Conservation (phyloP, 2,329 filamentous ascomycete genomes). For the Venturia carpophila region DNA sequence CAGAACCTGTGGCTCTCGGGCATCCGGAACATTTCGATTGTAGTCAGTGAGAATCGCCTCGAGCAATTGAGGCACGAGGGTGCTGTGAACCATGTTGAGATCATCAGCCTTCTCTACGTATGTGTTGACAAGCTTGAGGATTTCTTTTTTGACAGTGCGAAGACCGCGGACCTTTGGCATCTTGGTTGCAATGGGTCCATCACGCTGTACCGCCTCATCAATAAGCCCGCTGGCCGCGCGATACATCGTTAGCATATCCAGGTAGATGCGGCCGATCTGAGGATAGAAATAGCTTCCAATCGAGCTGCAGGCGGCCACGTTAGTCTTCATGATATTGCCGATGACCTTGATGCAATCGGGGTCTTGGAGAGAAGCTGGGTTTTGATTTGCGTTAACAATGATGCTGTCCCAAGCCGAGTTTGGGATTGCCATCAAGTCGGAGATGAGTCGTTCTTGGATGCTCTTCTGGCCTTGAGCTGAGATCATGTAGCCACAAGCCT, state of each 20-base stretch:
- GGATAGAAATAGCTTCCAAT: constrained; percentile 97
- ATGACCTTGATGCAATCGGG: constrained; percentile 96
- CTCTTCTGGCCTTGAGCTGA: constrained; percentile 93
- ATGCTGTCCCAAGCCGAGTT: constrained; percentile 70
- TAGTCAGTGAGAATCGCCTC: constrained; percentile 94
- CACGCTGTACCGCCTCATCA: constrained; percentile 78
- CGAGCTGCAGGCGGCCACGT: constrained; percentile 95
- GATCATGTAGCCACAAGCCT: constrained; percentile 99
- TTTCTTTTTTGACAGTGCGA: constrained; percentile 98
- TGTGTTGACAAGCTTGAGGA: constrained; percentile 93
- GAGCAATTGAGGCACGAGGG: constrained; percentile 90
- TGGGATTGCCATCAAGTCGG: constrained; percentile 86
- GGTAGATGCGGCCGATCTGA: constrained; percentile 93
- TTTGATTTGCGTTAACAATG: constrained; percentile 75
- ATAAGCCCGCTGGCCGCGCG: constrained; percentile 94
- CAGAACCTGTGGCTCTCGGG: constrained; percentile 90
- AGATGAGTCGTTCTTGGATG: constrained; percentile 82
- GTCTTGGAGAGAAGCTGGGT: constrained; percentile 83
- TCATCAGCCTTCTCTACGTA: constrained; percentile 99
- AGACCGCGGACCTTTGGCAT: constrained; percentile 94
- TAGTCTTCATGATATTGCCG: constrained; percentile 99
- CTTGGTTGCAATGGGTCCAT: constrained; percentile 90
- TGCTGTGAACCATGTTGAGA: constrained; percentile 81
- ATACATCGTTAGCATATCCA: constrained; percentile 99
- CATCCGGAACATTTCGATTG: constrained; percentile 91